These are phyloP conservation scores for Penicillium sp. DNA, from an alignment of 2,329 filamentous ascomycete species.

Conservation along the genomic window DNA sequence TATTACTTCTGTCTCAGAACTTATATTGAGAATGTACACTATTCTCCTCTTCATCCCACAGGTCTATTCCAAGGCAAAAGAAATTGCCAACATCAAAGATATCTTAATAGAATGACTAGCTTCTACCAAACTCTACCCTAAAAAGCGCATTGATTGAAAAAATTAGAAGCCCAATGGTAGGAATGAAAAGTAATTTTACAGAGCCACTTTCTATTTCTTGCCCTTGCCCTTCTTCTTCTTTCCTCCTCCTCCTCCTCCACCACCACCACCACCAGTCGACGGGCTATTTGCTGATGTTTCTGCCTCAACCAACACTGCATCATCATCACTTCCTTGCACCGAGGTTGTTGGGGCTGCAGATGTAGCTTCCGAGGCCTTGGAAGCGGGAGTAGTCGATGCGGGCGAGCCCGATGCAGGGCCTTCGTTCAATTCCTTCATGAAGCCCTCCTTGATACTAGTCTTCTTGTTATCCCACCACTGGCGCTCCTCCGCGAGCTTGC, in stretches of 20 bases:
- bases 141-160: slow-evolving; percentile 5
- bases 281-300: slow-evolving; percentile 42
- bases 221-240: slow-evolving; percentile 49
- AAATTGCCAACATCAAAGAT: too few relatives aligned
- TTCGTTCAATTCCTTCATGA: slow-evolving; percentile 74
- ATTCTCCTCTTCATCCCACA: slow-evolving; percentile 1
- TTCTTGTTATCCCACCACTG: slow-evolving; percentile 90
- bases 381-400: slow-evolving; percentile 16
- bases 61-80: not conserved
- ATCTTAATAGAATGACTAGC: too few relatives aligned
- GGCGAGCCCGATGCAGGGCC: slow-evolving; percentile 14
- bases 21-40: slow-evolving; percentile 9
- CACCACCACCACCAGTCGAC: slow-evolving; percentile 15
- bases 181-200: slow-evolving; percentile 15
- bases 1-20: slow-evolving; percentile 8
- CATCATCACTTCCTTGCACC: slow-evolving; percentile 59
- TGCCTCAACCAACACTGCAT: slow-evolving; percentile 74
- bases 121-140: not conserved
- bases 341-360: slow-evolving; percentile 36
- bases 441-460: slow-evolving; percentile 67
- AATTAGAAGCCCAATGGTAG: slow-evolving; percentile 4
- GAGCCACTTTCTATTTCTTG: slow-evolving; percentile 40
- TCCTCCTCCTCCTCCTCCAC: slow-evolving; percentile 22
- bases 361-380: slow-evolving; percentile 22
- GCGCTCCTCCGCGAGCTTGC: slow-evolving; percentile 69